These are phyloP conservation scores for Perkinsus olseni DNA, from an alignment of 169 alveolate species.

Conservation along the genomic window DNA sequence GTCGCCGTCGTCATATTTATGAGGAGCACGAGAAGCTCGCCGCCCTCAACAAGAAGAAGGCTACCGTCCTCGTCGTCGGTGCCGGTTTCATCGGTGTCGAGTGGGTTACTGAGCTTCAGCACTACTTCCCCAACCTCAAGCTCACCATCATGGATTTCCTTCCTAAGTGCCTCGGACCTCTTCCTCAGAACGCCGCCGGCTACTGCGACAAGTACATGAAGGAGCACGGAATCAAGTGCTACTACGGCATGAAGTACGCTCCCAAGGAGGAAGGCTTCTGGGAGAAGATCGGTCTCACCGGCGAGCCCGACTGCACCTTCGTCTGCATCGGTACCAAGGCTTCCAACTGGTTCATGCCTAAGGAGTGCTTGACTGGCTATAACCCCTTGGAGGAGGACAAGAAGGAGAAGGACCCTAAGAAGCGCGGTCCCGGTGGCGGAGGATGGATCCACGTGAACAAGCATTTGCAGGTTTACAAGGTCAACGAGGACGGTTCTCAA, in stretches of 20 bases:
- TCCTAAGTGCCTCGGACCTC: conserved; percentile 29
- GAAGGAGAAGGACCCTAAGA: background rate
- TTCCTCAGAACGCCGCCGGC: conserved; percentile 25
- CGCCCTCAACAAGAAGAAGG: conserved; percentile 11
- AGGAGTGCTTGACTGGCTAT: background rate
- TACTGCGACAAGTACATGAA: conserved; percentile 35
- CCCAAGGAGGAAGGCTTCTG: conserved; percentile 24
- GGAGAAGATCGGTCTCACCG: conserved; percentile 24
- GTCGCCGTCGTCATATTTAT: conserved; percentile 28
- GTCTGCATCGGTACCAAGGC: conserved; percentile 38
- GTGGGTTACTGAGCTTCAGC: conserved; percentile 35
- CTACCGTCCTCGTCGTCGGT: conserved; percentile 23
- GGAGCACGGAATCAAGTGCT: conserved; percentile 21
- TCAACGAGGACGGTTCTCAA: conserved; percentile 9
- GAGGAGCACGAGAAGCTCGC: conserved; percentile 32
- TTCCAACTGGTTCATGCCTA: conserved; percentile 35
- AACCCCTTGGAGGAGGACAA: conserved; percentile 19
- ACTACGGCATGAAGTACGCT: conserved; percentile 21
- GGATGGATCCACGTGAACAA: conserved; percentile 35
- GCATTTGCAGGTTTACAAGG: conserved; percentile 19
- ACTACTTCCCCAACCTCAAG: conserved; percentile 28
- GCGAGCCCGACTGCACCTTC: conserved; percentile 27
- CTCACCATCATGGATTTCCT: conserved; percentile 32
- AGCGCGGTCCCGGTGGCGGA: conserved; percentile 37
- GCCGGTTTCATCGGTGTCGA: conserved; percentile 40